Evolutionary conservation across 495 filamentous ascomycete species (phyloP).

Genomic region (Rostrohypoxylon terebratum): DNA sequence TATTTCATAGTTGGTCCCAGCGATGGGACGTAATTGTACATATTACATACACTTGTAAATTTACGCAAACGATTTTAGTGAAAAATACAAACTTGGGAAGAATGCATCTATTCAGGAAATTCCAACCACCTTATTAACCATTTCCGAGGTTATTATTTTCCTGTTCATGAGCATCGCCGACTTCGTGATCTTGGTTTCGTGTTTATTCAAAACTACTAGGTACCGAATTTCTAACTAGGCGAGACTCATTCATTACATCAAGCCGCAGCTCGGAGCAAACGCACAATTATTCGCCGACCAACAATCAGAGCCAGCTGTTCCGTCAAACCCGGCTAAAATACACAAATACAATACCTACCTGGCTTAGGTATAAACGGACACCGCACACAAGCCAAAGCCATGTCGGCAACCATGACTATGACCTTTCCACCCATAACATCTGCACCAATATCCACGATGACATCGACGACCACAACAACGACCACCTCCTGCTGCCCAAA

Average conservation of each 20-base stretch:
- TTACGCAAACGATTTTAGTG: conserved; percentile 4
- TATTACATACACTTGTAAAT: background rate
- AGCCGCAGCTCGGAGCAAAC: conserved; percentile 7
- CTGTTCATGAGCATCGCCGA: background rate
- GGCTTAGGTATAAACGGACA: conserved; percentile 13
- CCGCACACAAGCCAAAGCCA: conserved; percentile 28
- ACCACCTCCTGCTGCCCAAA: conserved; percentile 46
- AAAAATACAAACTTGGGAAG: conserved; percentile 10
- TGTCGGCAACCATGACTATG: conserved; percentile 46
- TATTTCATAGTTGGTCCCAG: conserved; percentile 12
- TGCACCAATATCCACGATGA: conserved; percentile 25
- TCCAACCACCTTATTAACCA: conserved; percentile 34
- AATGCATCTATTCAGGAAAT: background rate
- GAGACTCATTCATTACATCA: background rate
- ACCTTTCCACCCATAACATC: conserved; percentile 32
- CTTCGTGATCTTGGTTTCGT: background rate
- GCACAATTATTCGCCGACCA: conserved; percentile 4
- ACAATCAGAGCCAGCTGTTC: conserved; percentile 5
- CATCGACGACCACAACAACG: conserved; percentile 26
- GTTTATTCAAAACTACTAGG: conserved; percentile 11
- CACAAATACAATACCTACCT: background rate
- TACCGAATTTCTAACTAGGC: conserved; percentile 1
- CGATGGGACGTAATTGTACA: conserved; percentile 14
- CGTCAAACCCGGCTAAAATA: conserved; percentile 1
- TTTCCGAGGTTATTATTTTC: background rate